Conservation (phyloP, 768 basidiomycete species). For the Russula ochroleuca region DNA sequence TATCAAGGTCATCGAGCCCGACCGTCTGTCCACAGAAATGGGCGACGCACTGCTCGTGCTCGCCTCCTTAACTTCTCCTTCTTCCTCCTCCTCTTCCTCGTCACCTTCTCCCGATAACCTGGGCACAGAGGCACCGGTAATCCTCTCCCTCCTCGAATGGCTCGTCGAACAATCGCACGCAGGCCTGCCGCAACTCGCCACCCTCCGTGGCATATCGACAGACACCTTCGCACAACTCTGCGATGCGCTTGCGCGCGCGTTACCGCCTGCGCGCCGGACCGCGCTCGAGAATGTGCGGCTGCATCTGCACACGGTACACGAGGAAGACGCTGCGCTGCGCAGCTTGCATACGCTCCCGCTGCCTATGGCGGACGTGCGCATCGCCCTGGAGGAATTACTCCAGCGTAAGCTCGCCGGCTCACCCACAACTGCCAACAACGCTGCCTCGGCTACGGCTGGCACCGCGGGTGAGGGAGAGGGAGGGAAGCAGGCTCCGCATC, state of each 20-base stretch:
- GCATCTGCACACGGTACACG: slow-evolving; percentile 31
- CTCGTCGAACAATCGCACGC: slow-evolving; percentile 38
- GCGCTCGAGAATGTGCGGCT: slow-evolving; percentile 36
- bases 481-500: slow-evolving; percentile 30
- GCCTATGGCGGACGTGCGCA: slow-evolving; percentile 1
- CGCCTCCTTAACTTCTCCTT: slow-evolving; percentile 25
- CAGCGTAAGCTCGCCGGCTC: not conserved
- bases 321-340: slow-evolving; percentile 22
- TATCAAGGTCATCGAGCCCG: slow-evolving; percentile 24
- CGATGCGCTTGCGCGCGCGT: slow-evolving; percentile 36
- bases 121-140: slow-evolving; percentile 33
- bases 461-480: not conserved
- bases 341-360: slow-evolving; percentile 5
- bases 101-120: slow-evolving; percentile 26
- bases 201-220: slow-evolving; percentile 46
- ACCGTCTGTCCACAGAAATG: slow-evolving; percentile 34
- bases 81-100: slow-evolving; percentile 10
- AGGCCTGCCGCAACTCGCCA: slow-evolving; percentile 41
- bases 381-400: slow-evolving; percentile 3
- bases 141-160: slow-evolving; percentile 53
- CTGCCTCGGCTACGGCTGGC: not conserved
- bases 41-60: slow-evolving; percentile 37
- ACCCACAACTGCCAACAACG: not conserved
- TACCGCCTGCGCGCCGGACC: slow-evolving; percentile 32
- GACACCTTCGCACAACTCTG: slow-evolving; percentile 48